Evolutionary conservation across 2,329 filamentous ascomycete species (phyloP).

Genomic region (Ophiosphaerella korrae): DNA sequence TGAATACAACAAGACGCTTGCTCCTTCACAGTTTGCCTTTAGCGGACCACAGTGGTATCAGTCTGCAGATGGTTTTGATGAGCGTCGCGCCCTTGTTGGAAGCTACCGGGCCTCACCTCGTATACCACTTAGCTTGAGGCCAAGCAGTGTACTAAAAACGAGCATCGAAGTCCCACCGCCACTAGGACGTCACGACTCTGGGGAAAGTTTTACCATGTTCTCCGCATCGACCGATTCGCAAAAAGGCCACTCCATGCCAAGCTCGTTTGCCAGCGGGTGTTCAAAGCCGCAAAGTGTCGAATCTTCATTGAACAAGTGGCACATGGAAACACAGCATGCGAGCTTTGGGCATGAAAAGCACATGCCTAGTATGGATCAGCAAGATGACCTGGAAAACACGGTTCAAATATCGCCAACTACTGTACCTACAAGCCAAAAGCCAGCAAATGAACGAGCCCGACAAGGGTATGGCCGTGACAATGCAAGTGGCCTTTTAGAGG

Average conservation of each 20-base stretch:
- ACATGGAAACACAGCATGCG: constrained; percentile 28
- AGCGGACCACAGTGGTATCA: constrained; percentile 42
- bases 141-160: constrained; percentile 45
- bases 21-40: constrained; percentile 24
- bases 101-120: constrained; percentile 58
- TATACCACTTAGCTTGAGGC: constrained; percentile 56
- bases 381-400: constrained; percentile 22
- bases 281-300: constrained; percentile 33
- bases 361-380: constrained; percentile 8
- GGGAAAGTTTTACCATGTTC: constrained; percentile 68
- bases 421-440: constrained; percentile 22
- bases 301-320: constrained; percentile 36
- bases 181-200: constrained; percentile 60
- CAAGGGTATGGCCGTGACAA: constrained; percentile 18
- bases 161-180: constrained; percentile 41
- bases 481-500: constrained; percentile 19
- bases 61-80: constrained; percentile 42
- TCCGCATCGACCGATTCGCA: constrained; percentile 66
- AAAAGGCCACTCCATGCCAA: constrained; percentile 57
- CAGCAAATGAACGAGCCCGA: constrained; percentile 9
- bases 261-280: constrained; percentile 53
- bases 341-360: constrained; percentile 38
- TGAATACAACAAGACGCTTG: constrained; percentile 13
- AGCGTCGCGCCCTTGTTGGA: constrained; percentile 44
- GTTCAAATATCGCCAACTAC: constrained; percentile 36